Evolutionary conservation across 345 rosid genomes (phyloP).

Genomic region (Erucastrum elatum): DNA sequence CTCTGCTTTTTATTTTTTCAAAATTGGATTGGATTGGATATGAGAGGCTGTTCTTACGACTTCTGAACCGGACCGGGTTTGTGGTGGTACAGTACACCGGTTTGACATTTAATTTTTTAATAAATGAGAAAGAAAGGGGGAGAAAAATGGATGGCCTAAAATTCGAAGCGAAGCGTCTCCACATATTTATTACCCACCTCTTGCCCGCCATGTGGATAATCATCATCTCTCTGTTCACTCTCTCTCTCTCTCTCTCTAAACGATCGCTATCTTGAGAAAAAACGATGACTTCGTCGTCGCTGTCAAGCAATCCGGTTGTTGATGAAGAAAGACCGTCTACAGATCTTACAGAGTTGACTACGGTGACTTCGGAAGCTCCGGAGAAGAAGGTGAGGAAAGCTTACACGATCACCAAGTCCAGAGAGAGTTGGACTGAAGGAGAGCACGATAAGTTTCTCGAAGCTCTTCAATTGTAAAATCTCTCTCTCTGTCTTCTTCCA

Average conservation of each 20-base stretch:
- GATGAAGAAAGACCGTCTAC: conserved; percentile 15
- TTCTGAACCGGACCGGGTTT: conserved; percentile 27
- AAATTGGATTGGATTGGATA: conserved; percentile 50
- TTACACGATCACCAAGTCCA: conserved; percentile 82
- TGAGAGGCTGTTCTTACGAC: conserved; percentile 57
- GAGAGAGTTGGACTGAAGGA: conserved; percentile 96
- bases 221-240: background rate
- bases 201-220: conserved; percentile 37
- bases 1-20: background rate
- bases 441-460: conserved; percentile 95
- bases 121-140: background rate
- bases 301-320: conserved; percentile 13
- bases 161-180: conserved; percentile 31
- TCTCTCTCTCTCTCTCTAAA: conserved; percentile 20
- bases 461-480: conserved; percentile 82
- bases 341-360: conserved; percentile 6
- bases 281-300: conserved; percentile 38
- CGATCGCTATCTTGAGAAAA: conserved; percentile 9
- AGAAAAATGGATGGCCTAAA: conserved; percentile 35
- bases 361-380: conserved; percentile 41
- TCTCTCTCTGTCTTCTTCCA: background rate
- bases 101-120: background rate
- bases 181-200: conserved; percentile 33
- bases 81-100: background rate
- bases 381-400: conserved; percentile 80